phyloP scores from a whole-genome alignment of 305 asterid species.

The Petunia hybrid region DNA sequence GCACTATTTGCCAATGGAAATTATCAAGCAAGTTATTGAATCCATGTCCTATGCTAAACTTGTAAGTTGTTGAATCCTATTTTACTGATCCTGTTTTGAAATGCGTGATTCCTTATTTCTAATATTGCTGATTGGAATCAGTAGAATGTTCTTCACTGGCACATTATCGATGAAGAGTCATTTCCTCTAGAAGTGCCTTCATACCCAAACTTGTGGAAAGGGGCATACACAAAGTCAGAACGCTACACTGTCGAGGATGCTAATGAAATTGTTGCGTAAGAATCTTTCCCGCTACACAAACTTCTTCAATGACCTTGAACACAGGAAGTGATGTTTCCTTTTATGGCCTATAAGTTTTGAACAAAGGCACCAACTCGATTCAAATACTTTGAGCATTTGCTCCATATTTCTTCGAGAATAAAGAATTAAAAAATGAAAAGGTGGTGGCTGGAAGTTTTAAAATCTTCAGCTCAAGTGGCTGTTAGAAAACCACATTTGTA shows the following conservation, averaged over 20 bases:
- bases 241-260: constrained; percentile 90
- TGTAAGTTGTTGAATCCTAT: constrained; percentile 62
- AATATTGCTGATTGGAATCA: constrained; percentile 54
- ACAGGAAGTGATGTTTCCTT: constrained; percentile 1
- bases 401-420: constrained; percentile 18
- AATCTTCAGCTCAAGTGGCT: constrained; percentile 15
- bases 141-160: constrained; percentile 98
- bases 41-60: constrained; percentile 96
- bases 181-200: constrained; percentile 95
- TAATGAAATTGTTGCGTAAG: constrained; percentile 78
- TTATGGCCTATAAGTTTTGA: background rate
- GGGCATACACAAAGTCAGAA: constrained; percentile 89
- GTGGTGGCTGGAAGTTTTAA: background rate
- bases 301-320: constrained; percentile 1
- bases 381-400: background rate
- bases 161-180: constrained; percentile 94
- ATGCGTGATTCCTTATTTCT: constrained; percentile 16
- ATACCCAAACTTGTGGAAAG: constrained; percentile 91
- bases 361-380: background rate
- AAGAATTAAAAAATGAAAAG: background rate
- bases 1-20: constrained; percentile 79
- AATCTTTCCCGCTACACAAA: background rate
- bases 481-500: background rate
- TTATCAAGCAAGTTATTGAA: constrained; percentile 87
- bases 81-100: constrained; percentile 33